A percentile compares a stretch with the other conserved stretches of the same genome.
Evolutionary conservation across 441 rosid genomes (phyloP).

Genomic region (Erodium trifolium): DNA sequence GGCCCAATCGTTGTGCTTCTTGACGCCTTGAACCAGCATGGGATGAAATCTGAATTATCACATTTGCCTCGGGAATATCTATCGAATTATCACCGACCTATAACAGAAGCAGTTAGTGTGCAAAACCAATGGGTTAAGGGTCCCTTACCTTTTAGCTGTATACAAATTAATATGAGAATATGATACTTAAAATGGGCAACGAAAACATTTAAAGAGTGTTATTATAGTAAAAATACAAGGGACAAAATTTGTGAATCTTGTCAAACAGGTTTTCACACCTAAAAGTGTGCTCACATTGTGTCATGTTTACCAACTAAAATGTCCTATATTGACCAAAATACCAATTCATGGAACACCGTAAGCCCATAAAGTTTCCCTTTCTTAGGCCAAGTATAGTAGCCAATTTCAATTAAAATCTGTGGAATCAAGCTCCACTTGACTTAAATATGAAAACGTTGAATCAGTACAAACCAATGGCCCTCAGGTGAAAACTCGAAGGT

Average conservation of each 20-base stretch:
- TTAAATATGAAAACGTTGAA: neutral
- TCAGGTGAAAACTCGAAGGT: too few species aligned
- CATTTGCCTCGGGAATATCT: conserved; percentile 97
- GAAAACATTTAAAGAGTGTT: too few species aligned
- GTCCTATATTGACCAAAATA: neutral
- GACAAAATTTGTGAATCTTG: neutral
- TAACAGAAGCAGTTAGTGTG: neutral
- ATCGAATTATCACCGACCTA: conserved; percentile 97
- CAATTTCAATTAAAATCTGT: neutral
- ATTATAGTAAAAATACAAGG: neutral
- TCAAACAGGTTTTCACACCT: neutral
- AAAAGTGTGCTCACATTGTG: neutral
- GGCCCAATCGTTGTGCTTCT: conserved; percentile 94
- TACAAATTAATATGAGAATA: neutral
- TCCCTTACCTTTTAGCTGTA: neutral
- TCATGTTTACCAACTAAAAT: neutral
- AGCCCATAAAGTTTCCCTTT: neutral
- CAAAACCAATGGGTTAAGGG: neutral
- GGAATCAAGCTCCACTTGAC: neutral
- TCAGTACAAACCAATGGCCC: too few species aligned
- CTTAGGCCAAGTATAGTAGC: neutral
- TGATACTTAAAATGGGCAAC: neutral
- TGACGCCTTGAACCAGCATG: conserved; percentile 99
- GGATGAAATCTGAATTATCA: conserved; percentile 89
- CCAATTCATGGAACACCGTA: too few species aligned